Evolutionary conservation across 441 rosid species (phyloP), one percentile per base, ranked within the genome.

Genomic region (Hura crepitans): DNA sequence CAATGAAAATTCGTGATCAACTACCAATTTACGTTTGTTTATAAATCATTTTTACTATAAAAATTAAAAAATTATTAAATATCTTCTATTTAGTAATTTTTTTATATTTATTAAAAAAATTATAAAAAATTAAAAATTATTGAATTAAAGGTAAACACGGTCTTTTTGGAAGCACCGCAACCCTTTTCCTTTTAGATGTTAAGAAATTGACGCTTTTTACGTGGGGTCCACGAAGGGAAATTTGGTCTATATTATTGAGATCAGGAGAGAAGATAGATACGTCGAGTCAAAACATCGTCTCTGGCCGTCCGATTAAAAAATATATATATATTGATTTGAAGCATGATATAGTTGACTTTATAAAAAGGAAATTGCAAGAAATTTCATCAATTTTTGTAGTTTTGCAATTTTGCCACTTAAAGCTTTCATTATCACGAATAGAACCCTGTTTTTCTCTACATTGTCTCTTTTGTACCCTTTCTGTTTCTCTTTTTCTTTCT

Each of bases 261-360:
- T 14, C 37, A 15, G 12, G 62, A 57, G 61, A 59, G 31, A 27
- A 4, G 5, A 62, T 18, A 37, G 75, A 72, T n/a, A n/a, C n/a
- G n/a, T 77, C 53, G 5, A 62, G 81, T 78, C 85, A 76, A 76
- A 80, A 57, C 59, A 22, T 63, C 50, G 69, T 72, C 75, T 33
- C 63, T 7, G 28, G 72, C 83, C 80, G 74, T 70, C 77, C 4
- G 82, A 81, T 81, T 68, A 35, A 35, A 17, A 33, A 55, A 25
- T 30, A 64, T 14, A 20, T 0, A 11, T 68, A 25, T 69, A 46
- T 59, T 77, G 20, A 65, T 66, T 66, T 64, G 78, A 74, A 81
- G 80, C 83, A 22, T 69, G 83, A 79, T 56, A 66, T 69, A 74
- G 85, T 83, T 85, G 89, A 85, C 89, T 78, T 74, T 18, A n/a